Evolutionary conservation across 192 early-diverging fungal genomes (phyloP).

Genomic region (Entomortierella parvispora): DNA sequence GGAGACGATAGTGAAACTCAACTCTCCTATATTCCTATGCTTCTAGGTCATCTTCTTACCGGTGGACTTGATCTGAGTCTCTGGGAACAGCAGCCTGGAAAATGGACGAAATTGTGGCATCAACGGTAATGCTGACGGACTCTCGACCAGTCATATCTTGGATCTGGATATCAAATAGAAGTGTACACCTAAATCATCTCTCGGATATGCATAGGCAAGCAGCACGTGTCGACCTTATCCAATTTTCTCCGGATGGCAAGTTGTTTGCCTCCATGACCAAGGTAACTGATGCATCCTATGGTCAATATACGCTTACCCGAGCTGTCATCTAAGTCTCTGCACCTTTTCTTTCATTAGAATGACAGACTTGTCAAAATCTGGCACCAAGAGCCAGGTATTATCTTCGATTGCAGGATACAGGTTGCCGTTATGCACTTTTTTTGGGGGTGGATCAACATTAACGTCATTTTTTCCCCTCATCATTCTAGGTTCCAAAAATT

Average conservation of each 20-base stretch:
- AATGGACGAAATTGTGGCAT: conserved; percentile 55
- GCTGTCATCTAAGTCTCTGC: too few species aligned
- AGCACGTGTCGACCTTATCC: conserved; percentile 51
- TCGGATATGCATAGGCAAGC: conserved; percentile 41
- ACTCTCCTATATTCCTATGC: conserved; percentile 15
- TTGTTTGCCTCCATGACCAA: conserved; percentile 72
- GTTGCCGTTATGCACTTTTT: background rate
- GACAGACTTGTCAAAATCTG: conserved; percentile 76
- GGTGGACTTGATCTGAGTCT: conserved; percentile 46
- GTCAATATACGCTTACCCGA: too few species aligned
- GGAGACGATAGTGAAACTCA: too few species aligned
- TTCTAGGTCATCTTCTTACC: conserved; percentile 46
- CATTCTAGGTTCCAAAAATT: conserved; percentile 16
- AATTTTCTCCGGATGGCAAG: conserved; percentile 69
- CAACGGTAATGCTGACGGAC: conserved; percentile 39
- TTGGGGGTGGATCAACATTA: background rate
- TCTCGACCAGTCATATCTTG: background rate
- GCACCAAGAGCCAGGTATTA: conserved; percentile 51
- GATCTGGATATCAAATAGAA: too few species aligned
- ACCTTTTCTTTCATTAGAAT: too few species aligned
- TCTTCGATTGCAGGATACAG: background rate
- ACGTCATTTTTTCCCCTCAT: conserved; percentile 17
- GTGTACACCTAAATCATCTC: too few species aligned
- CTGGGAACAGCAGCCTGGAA: conserved; percentile 34
- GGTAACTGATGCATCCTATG: conserved; percentile 45